A percentile compares a stretch with the other conserved stretches of the same genome.
Conservation (phyloP, 2,329 filamentous ascomycete species). For the Thermoascus crustaceus region DNA sequence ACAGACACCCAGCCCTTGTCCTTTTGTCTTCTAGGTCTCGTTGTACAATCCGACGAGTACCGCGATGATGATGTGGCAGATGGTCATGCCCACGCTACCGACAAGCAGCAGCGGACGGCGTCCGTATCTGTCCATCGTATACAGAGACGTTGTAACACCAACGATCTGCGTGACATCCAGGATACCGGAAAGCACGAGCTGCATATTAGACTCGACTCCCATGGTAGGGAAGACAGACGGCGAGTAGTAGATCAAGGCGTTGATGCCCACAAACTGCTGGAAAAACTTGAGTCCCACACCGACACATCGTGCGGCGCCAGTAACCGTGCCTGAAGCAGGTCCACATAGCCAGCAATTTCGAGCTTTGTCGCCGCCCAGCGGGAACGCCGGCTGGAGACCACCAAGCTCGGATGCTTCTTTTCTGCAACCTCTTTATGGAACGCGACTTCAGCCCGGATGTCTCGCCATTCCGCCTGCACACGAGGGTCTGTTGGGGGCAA, state of each 20-base stretch:
- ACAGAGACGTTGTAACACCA: slow-evolving; percentile 19
- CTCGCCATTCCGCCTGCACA: slow-evolving; percentile 41
- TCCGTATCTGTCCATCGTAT: slow-evolving; percentile 26
- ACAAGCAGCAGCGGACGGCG: slow-evolving; percentile 20
- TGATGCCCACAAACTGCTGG: slow-evolving; percentile 29
- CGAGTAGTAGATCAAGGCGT: slow-evolving; percentile 44
- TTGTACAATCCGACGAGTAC: slow-evolving; percentile 14
- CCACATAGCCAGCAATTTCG: slow-evolving; percentile 14
- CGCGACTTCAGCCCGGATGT: slow-evolving; percentile 43
- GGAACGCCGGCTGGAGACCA: slow-evolving; percentile 41
- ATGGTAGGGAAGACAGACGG: slow-evolving; percentile 26
- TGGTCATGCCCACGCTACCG: slow-evolving; percentile 23
- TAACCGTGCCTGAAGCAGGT: slow-evolving; percentile 40
- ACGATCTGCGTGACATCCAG: slow-evolving; percentile 29
- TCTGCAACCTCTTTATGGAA: slow-evolving; percentile 36
- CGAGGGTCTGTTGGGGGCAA: slow-evolving; percentile 39
- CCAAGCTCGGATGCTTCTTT: slow-evolving; percentile 26
- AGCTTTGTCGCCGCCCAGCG: slow-evolving; percentile 22
- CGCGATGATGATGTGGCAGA: slow-evolving; percentile 24
- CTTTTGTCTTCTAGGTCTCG: slow-evolving; percentile 16
- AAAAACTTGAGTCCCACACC: slow-evolving; percentile 45
- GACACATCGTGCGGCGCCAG: slow-evolving; percentile 38
- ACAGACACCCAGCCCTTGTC: slow-evolving; percentile 3
- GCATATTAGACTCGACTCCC: not conserved
- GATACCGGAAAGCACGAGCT: slow-evolving; percentile 15